These are phyloP conservation scores for Cymodocea nodosa DNA, from an alignment of 116 monocot genomes.

Conservation along the genomic window DNA sequence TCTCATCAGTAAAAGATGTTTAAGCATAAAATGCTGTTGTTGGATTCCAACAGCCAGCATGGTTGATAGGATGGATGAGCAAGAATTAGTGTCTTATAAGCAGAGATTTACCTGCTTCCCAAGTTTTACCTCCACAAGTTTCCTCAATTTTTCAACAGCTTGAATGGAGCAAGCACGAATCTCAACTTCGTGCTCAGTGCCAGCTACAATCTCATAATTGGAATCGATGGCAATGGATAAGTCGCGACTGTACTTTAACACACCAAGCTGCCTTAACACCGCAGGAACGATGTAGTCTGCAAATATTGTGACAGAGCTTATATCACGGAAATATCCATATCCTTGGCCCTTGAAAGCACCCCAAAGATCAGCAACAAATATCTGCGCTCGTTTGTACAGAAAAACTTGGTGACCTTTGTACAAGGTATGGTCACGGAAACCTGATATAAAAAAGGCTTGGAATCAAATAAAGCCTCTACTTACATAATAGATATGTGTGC, in stretches of 20 bases:
- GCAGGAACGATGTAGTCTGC: slow-evolving; percentile 97
- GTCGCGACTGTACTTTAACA: slow-evolving; percentile 54
- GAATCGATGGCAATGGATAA: slow-evolving; percentile 48
- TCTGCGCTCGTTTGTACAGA: slow-evolving; percentile 89
- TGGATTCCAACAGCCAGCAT: too few species aligned
- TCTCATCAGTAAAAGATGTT: too few species aligned
- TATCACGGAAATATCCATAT: slow-evolving; percentile 69
- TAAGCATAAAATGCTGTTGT: too few species aligned
- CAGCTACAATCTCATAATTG: slow-evolving; percentile 57
- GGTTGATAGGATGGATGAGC: too few species aligned
- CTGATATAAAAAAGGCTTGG: slow-evolving; percentile 10
- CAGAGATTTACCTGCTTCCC: slow-evolving; percentile 43
- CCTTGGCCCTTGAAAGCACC: slow-evolving; percentile 89
- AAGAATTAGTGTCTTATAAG: too few species aligned
- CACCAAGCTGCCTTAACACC: slow-evolving; percentile 64
- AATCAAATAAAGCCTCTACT: too few species aligned
- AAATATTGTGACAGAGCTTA: slow-evolving; percentile 77
- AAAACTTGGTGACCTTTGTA: slow-evolving; percentile 92
- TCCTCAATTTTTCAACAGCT: slow-evolving; percentile 86
- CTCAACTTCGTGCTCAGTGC: slow-evolving; percentile 87
- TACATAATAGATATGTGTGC: too few species aligned
- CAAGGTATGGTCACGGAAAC: slow-evolving; percentile 82
- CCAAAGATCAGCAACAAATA: slow-evolving; percentile 93
- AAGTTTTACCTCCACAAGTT: slow-evolving; percentile 50
- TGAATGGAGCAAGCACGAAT: slow-evolving; percentile 85